These are phyloP conservation scores for Poa annua DNA, from an alignment of 176 grass and related monocot species.

Conservation along the genomic window DNA sequence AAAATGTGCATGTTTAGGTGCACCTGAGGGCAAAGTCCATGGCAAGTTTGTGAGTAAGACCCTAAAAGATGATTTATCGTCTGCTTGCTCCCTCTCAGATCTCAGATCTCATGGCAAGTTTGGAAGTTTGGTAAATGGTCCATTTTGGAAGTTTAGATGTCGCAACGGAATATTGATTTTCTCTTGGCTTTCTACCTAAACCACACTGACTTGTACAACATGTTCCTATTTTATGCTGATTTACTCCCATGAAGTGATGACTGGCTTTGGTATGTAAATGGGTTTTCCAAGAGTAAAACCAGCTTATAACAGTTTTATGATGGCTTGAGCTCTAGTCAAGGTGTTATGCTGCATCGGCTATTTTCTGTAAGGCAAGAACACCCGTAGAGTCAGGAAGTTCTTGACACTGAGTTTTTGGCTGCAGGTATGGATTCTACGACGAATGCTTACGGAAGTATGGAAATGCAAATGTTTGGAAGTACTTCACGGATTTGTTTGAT, in stretches of 20 bases:
- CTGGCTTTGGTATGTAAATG: background rate
- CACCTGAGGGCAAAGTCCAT: background rate
- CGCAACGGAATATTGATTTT: background rate
- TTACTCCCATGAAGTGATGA: background rate
- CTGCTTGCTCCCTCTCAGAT: background rate
- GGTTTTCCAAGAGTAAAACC: background rate
- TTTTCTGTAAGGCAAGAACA: constrained; percentile 36
- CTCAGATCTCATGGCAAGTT: background rate
- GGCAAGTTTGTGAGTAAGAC: background rate
- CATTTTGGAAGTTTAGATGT: background rate
- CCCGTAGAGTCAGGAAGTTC: background rate
- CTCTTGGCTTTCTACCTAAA: background rate
- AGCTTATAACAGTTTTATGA: background rate
- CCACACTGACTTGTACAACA: background rate
- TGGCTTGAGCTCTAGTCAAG: constrained; percentile 9
- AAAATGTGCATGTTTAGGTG: constrained; percentile 22
- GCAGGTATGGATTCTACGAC: constrained; percentile 99
- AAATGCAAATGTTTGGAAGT: constrained; percentile 99
- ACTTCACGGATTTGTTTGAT: constrained; percentile 98
- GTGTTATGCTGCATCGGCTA: constrained; percentile 5
- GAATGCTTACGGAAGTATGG: constrained; percentile 99
- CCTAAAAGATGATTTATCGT: background rate
- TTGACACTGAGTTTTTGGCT: constrained; percentile 51
- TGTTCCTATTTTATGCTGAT: constrained; percentile 20
- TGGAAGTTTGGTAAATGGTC: background rate